phyloP scores from a whole-genome alignment of 1,139 yeast species.

The Zygosaccharomyces sapae region DNA sequence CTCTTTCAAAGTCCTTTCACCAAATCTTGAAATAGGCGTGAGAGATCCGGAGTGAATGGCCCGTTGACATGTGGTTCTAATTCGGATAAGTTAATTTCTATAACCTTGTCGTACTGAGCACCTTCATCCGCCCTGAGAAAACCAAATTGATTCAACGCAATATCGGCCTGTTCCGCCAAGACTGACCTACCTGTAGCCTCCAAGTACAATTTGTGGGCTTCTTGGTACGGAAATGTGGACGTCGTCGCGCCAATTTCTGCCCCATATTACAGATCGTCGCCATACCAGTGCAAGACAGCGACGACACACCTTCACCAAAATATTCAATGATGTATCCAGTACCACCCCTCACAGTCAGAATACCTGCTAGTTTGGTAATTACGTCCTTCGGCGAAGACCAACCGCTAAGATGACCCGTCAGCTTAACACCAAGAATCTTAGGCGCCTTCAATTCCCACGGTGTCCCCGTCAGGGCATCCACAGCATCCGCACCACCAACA shows the following conservation, averaged over 20 bases:
- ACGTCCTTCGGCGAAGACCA: slow-evolving; percentile 98
- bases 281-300: slow-evolving; percentile 95
- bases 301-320: slow-evolving; percentile 87
- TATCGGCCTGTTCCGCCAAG: slow-evolving; percentile 72
- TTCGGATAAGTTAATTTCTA: slow-evolving; percentile 69
- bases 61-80: slow-evolving; percentile 92
- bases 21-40: slow-evolving; percentile 80
- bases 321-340: slow-evolving; percentile 94
- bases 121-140: slow-evolving; percentile 76
- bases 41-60: slow-evolving; percentile 91
- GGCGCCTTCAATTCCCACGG: slow-evolving; percentile 99
- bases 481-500: slow-evolving; percentile 99
- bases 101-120: slow-evolving; percentile 76
- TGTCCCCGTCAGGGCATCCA: slow-evolving; percentile 92
- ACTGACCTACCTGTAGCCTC: slow-evolving; percentile 76
- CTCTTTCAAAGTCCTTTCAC: slow-evolving; percentile 56
- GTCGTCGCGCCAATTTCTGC: slow-evolving; percentile 99
- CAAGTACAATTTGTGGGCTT: slow-evolving; percentile 78
- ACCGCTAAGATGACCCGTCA: slow-evolving; percentile 79
- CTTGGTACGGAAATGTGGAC: slow-evolving; percentile 91
- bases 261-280: slow-evolving; percentile 99
- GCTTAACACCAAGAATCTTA: slow-evolving; percentile 81
- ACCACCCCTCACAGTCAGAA: slow-evolving; percentile 93
- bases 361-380: slow-evolving; percentile 84
- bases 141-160: slow-evolving; percentile 55